Evolutionary conservation across 139 green algal species (phyloP).

Genomic region (Ettlia oleoabundans): DNA sequence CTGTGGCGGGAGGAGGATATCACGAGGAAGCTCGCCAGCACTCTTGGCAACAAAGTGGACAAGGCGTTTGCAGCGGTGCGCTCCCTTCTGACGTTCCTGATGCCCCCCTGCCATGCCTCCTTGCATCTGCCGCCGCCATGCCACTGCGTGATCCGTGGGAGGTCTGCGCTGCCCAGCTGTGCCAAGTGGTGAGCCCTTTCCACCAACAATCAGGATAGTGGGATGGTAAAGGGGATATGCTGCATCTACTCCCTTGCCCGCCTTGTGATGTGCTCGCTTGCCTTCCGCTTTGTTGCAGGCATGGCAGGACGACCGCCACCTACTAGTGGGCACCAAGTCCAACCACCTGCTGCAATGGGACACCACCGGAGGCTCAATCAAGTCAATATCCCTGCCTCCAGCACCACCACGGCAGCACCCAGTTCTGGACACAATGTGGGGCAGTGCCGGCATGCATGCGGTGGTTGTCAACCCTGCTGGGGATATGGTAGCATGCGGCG

Average conservation of each 20-base stretch:
- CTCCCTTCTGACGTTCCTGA: neutral
- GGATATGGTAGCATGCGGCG: constrained; percentile 56
- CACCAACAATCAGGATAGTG: no score
- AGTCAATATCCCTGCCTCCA: neutral
- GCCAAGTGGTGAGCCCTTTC: no score
- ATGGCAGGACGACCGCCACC: constrained; percentile 55
- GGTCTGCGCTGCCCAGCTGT: no score
- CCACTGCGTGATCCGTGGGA: no score
- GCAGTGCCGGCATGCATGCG: constrained; percentile 60
- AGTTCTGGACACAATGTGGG: constrained; percentile 26
- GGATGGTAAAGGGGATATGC: neutral
- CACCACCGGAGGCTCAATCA: neutral
- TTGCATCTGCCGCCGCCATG: neutral
- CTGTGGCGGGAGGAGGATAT: constrained; percentile 21
- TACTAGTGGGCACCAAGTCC: constrained; percentile 76
- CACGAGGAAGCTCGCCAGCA: constrained; percentile 4
- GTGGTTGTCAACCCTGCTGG: constrained; percentile 54
- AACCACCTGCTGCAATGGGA: constrained; percentile 60
- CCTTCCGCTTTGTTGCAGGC: constrained; percentile 29
- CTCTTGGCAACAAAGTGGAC: neutral
- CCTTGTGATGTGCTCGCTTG: neutral
- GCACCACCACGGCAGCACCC: neutral
- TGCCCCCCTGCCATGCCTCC: neutral
- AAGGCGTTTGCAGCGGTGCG: constrained; percentile 22
- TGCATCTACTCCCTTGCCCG: neutral